Evolutionary conservation across 169 alveolate species (phyloP), one percentile per base, ranked within the genome.

Genomic region (Amoebophrya sp.): DNA sequence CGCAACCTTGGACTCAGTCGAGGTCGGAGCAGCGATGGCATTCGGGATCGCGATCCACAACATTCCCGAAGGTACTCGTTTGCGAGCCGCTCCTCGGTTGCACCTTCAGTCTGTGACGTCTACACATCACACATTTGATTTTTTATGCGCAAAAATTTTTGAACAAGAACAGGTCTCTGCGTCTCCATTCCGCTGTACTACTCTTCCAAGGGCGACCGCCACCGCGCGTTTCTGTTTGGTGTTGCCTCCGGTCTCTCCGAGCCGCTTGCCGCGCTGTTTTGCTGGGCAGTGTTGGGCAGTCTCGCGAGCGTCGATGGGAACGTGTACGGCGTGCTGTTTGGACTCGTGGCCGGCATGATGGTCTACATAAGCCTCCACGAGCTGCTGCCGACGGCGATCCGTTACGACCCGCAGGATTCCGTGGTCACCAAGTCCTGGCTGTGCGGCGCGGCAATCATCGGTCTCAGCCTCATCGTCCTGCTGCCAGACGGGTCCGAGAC

Each of bases 31-130:
- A 13, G 45, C 92, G 26, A 31, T 90, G 34, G 91, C 91, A 16
- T 41, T 92, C 41, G 93, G 91, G 0, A 89, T 92, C 48, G 90
- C 92, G 40, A 40, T 92, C 31, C 92, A 67, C 90, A 90, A 88
- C 88, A 43, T 92, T 38, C 93, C 93, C 0, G 93, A 92, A 34
- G 93, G 67, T 88, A 39, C 26, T 16, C 38, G 31, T 41, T 34
- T 13, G 0, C 5, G 69, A 45, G 67, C 67, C 67, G 10, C 18
- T 45, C 18, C 67, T 45, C 67, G 18, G n/a, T n/a, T n/a, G n/a
- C n/a, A n/a, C n/a, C n/a, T n/a, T n/a, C n/a, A n/a, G n/a, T n/a
- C n/a, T n/a, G n/a, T n/a, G n/a, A n/a, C n/a, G n/a, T n/a, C n/a
- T n/a, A n/a, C n/a, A n/a, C n/a, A n/a, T n/a, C n/a, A n/a, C n/a